Evolutionary conservation across 148 eudicot species (phyloP).

Genomic region (Chenopodium quinoa): DNA sequence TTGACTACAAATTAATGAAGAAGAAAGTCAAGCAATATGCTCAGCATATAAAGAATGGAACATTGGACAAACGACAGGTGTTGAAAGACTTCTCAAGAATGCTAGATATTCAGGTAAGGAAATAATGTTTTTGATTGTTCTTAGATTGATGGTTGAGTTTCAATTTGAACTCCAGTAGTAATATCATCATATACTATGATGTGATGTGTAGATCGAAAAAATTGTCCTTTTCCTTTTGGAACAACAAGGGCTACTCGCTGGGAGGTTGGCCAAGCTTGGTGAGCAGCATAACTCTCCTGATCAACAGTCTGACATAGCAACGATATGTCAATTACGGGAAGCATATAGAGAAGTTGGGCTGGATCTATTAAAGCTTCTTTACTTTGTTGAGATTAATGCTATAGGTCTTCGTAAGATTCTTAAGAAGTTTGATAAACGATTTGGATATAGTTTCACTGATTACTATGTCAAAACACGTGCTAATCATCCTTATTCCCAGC

Average conservation of each 20-base stretch:
- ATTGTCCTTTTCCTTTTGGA: constrained; percentile 81
- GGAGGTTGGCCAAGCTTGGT: constrained; percentile 55
- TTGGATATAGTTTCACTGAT: constrained; percentile 74
- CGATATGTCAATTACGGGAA: constrained; percentile 59
- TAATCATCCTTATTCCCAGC: constrained; percentile 92
- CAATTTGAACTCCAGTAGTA: background rate
- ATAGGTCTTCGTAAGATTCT: constrained; percentile 87
- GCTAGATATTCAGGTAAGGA: constrained; percentile 62
- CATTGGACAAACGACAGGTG: constrained; percentile 53
- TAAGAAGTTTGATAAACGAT: constrained; percentile 89
- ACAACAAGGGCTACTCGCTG: constrained; percentile 87
- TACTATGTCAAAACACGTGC: constrained; percentile 93
- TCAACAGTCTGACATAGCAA: constrained; percentile 53
- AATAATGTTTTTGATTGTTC: background rate
- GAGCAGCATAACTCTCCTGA: constrained; percentile 60
- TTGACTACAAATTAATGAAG: constrained; percentile 77
- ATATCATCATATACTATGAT: background rate
- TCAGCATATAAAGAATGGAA: constrained; percentile 47
- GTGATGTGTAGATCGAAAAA: constrained; percentile 67
- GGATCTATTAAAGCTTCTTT: constrained; percentile 76
- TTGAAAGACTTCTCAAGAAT: constrained; percentile 74
- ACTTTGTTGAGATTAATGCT: constrained; percentile 81
- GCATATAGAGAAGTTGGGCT: constrained; percentile 70
- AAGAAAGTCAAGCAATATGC: constrained; percentile 68
- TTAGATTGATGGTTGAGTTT: background rate